Evolutionary conservation across 164 flowering plant species (phyloP).

Genomic region (Stephania cephalantha): DNA sequence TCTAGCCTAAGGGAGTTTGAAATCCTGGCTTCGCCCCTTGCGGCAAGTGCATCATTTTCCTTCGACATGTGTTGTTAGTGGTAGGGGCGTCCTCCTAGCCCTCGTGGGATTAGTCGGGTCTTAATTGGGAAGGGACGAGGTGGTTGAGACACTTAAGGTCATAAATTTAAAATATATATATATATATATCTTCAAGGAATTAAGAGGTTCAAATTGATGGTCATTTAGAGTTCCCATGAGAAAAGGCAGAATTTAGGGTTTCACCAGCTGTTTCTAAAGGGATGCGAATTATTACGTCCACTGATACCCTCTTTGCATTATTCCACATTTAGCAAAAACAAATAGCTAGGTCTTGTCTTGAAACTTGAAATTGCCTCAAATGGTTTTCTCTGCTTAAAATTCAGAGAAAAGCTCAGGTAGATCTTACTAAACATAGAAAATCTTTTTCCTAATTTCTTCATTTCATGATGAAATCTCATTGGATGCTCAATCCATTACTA

Average conservation of each 20-base stretch:
- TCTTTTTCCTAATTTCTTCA: neutral
- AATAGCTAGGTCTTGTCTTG: slow-evolving; percentile 4
- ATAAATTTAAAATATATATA: no score
- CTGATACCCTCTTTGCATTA: neutral
- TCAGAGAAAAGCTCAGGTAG: neutral
- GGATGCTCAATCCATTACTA: neutral
- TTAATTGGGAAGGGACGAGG: no score
- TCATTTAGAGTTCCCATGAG: neutral
- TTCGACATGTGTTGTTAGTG: no score
- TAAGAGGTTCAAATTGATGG: neutral
- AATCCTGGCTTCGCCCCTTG: no score
- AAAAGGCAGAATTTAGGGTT: neutral
- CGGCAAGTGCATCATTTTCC: no score
- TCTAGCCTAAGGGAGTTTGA: no score
- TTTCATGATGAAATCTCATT: neutral
- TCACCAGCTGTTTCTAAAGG: neutral
- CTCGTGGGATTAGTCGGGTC: no score
- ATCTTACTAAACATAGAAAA: neutral
- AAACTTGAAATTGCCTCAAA: neutral
- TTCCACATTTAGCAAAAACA: slow-evolving; percentile 3
- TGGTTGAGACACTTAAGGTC: no score
- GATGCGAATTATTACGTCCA: slow-evolving; percentile 5
- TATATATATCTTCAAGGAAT: neutral
- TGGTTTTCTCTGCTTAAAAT: neutral
- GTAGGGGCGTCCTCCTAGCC: no score